phyloP scores from a whole-genome alignment of 2,329 filamentous ascomycete species.

The Hawksworthiomyces lignivorus region DNA sequence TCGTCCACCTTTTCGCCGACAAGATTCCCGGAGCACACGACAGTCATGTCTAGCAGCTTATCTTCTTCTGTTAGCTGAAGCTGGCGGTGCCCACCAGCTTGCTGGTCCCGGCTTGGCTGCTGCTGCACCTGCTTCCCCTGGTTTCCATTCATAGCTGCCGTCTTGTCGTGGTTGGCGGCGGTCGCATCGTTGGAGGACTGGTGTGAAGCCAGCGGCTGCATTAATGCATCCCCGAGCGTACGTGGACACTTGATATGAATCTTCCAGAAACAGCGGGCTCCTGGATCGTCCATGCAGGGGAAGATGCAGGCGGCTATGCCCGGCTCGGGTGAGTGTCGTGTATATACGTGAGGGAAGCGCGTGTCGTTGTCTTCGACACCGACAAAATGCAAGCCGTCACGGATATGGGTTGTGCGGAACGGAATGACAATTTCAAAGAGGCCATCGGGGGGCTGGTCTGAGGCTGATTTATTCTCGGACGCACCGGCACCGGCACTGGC shows the following conservation, averaged over 20 bases:
- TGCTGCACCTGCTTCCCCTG: slow-evolving; percentile 24
- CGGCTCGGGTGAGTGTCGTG: slow-evolving; percentile 68
- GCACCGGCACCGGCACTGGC: background rate
- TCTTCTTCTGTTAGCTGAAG: slow-evolving; percentile 61
- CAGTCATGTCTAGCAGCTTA: slow-evolving; percentile 77
- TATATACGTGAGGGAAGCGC: slow-evolving; percentile 87
- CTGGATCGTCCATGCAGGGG: slow-evolving; percentile 83
- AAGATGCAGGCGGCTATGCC: slow-evolving; percentile 82
- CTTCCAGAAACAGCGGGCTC: slow-evolving; percentile 71
- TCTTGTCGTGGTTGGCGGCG: slow-evolving; percentile 16
- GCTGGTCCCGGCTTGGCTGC: slow-evolving; percentile 26
- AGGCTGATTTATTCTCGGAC: background rate
- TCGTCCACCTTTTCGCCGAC: slow-evolving; percentile 75
- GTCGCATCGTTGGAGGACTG: slow-evolving; percentile 17
- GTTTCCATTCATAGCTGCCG: slow-evolving; percentile 1
- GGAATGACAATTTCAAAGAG: slow-evolving; percentile 53
- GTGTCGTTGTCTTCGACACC: slow-evolving; percentile 72
- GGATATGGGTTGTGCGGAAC: slow-evolving; percentile 65
- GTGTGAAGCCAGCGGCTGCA: slow-evolving; percentile 38
- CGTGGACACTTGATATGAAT: slow-evolving; percentile 79
- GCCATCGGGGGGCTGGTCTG: slow-evolving; percentile 12
- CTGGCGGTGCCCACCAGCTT: slow-evolving; percentile 19
- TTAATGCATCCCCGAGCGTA: slow-evolving; percentile 72
- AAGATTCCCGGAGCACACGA: slow-evolving; percentile 84
- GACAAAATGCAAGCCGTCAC: slow-evolving; percentile 88